Evolutionary conservation across 345 rosid genomes (phyloP).

Genomic region (Euphorbia peplus): DNA sequence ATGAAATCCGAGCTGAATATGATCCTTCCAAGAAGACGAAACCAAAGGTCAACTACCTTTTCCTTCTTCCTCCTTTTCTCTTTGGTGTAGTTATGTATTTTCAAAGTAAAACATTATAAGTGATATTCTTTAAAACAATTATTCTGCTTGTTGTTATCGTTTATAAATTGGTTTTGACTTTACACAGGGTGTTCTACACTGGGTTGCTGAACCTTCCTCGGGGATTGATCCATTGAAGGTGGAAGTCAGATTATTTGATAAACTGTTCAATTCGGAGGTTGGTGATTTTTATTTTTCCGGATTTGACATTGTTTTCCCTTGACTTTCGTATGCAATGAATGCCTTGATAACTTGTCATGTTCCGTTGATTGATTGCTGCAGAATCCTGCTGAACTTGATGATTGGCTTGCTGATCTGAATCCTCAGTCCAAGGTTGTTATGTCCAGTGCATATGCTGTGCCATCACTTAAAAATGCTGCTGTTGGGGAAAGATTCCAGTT

Average conservation of each 20-base stretch:
- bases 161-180: not conserved
- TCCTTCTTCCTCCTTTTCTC: not conserved
- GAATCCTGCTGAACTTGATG: constrained; percentile 83
- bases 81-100: constrained; percentile 3
- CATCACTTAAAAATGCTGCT: constrained; percentile 55
- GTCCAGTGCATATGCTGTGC: constrained; percentile 59
- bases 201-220: constrained; percentile 76
- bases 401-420: constrained; percentile 80
- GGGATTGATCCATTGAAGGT: constrained; percentile 64
- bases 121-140: not conserved
- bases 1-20: constrained; percentile 77
- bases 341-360: constrained; percentile 2
- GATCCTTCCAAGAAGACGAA: constrained; percentile 80
- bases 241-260: constrained; percentile 94
- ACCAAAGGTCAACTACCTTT: constrained; percentile 60
- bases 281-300: constrained; percentile 9
- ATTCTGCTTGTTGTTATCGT: constrained; percentile 5
- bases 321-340: not conserved
- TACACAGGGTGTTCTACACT: constrained; percentile 86
- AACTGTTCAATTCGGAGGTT: constrained; percentile 83
- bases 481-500: constrained; percentile 78
- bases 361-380: constrained; percentile 41
- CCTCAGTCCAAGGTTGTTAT: constrained; percentile 61
- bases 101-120: constrained; percentile 1
- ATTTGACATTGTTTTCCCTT: not conserved